These are phyloP conservation scores for Suillus placidus DNA, from an alignment of 768 basidiomycete species.

Conservation along the genomic window DNA sequence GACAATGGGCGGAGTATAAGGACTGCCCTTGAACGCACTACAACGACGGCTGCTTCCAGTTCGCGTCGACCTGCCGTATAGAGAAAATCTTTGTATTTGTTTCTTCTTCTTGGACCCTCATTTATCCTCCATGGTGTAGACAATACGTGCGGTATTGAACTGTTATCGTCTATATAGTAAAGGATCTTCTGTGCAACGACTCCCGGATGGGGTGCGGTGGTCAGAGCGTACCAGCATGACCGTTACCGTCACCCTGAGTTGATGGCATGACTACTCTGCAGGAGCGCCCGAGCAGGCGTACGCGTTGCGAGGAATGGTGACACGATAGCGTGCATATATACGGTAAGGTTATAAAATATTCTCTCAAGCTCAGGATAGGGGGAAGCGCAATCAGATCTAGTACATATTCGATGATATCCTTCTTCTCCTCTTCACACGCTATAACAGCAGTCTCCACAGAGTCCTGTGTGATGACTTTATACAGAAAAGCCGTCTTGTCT, in stretches of 20 bases:
- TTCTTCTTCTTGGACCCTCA: background rate
- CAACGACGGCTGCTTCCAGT: slow-evolving; percentile 2
- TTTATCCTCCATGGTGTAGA: background rate
- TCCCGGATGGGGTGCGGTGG: background rate
- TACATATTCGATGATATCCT: background rate
- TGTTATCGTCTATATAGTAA: background rate
- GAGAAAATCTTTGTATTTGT: background rate
- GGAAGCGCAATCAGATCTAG: background rate
- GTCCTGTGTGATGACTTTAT: background rate
- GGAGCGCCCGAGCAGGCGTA: background rate
- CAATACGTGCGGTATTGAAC: background rate
- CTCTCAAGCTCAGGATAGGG: background rate
- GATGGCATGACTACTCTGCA: background rate
- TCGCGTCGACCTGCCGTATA: slow-evolving; percentile 14
- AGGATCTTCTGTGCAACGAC: background rate
- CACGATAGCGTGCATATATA: background rate
- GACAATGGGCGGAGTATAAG: background rate
- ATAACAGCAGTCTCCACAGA: background rate
- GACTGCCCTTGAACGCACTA: slow-evolving; percentile 8
- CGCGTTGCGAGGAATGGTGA: background rate
- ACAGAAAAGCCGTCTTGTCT: background rate
- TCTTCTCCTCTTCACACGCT: background rate
- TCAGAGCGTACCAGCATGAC: background rate
- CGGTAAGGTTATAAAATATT: background rate
- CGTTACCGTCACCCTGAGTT: background rate